Conservation (phyloP, 306 rosid species). For the Inga oerstediana region DNA sequence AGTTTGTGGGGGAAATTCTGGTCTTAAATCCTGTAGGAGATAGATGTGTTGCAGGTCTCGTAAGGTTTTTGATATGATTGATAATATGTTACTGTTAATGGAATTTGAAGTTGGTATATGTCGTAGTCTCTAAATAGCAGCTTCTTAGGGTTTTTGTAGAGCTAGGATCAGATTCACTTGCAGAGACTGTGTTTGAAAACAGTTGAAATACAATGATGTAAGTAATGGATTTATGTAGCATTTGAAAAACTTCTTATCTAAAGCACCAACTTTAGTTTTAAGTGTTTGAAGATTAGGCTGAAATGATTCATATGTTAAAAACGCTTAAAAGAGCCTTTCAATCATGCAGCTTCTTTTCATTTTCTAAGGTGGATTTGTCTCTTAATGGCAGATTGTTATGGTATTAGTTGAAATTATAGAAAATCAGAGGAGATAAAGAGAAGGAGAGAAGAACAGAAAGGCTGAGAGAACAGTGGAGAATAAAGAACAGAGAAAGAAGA, state of each 20-base stretch:
- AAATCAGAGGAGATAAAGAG: too few species aligned
- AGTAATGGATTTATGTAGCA: too few species aligned
- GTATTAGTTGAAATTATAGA: too few species aligned
- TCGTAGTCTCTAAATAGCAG: not conserved
- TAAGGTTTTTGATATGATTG: constrained; percentile 15
- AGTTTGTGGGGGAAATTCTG: not conserved
- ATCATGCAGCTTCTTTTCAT: not conserved
- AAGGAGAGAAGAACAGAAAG: too few species aligned
- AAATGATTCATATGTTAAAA: not conserved
- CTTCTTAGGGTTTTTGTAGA: not conserved
- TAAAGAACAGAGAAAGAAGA: too few species aligned
- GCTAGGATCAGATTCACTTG: constrained; percentile 16
- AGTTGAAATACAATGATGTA: too few species aligned
- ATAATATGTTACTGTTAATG: constrained; percentile 3
- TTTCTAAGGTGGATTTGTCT: not conserved
- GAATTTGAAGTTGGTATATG: constrained; percentile 8
- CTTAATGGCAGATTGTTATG: too few species aligned
- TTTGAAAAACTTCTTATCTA: too few species aligned
- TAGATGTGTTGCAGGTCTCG: not conserved
- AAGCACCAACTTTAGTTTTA: too few species aligned
- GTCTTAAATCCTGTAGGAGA: too few species aligned
- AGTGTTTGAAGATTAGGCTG: not conserved
- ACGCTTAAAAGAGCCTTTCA: not conserved
- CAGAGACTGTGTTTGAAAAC: not conserved
- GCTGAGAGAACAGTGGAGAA: too few species aligned